phyloP scores from a whole-genome alignment of 176 grass and related monocot genomes.

The Panicum miliaceum region DNA sequence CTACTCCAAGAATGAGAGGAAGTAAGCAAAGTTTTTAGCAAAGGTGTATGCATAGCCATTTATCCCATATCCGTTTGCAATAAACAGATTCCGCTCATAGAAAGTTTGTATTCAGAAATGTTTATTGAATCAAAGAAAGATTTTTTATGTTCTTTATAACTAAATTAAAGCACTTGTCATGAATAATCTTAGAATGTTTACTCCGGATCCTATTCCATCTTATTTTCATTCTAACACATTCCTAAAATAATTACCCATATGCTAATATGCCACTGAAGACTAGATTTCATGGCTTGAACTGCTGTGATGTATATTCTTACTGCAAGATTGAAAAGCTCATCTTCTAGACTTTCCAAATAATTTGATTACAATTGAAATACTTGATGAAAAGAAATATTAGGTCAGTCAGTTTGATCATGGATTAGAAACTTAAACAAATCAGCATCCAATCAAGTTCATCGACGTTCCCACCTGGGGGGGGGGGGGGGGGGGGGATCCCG shows the following conservation, averaged over 20 bases:
- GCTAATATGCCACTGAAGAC: not conserved
- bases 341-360: not conserved
- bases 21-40: constrained; percentile 27
- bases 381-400: not conserved
- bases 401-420: not conserved
- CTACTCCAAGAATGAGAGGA: constrained; percentile 87
- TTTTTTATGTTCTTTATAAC: not conserved
- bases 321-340: not conserved
- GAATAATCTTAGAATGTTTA: not conserved
- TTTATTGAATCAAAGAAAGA: constrained; percentile 10
- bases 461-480: too few relatives aligned
- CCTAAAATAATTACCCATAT: not conserved
- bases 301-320: not conserved
- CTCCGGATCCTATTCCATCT: not conserved
- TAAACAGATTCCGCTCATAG: not conserved
- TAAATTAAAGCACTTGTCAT: not conserved
- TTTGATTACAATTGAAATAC: not conserved
- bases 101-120: constrained; percentile 33
- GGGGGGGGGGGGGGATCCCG: too few relatives aligned
- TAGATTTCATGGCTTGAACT: not conserved
- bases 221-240: not conserved
- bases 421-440: not conserved
- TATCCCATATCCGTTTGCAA: constrained; percentile 24
- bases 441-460: not conserved
- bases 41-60: constrained; percentile 11